Evolutionary conservation across 2,329 filamentous ascomycete species (phyloP).

Genomic region (Aspergillus unguis): DNA sequence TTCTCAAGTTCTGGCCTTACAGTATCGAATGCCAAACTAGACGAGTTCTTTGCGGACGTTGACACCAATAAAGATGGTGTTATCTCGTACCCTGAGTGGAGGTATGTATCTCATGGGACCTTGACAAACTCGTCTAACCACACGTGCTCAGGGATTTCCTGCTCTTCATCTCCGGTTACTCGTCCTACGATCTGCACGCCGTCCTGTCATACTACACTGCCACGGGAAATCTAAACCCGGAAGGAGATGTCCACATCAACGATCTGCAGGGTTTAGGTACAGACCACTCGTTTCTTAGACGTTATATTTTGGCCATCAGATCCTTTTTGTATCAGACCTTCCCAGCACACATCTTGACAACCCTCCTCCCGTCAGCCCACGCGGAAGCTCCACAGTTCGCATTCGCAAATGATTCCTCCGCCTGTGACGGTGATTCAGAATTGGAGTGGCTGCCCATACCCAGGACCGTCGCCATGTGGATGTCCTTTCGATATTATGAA

Average conservation of each 20-base stretch:
- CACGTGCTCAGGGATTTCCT: slow-evolving; percentile 71
- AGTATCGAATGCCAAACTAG: slow-evolving; percentile 72
- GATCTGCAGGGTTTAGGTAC: slow-evolving; percentile 94
- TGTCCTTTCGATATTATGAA: slow-evolving; percentile 44
- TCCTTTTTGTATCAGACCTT: slow-evolving; percentile 36
- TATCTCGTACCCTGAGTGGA: slow-evolving; percentile 94
- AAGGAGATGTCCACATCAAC: slow-evolving; percentile 92
- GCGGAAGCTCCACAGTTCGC: slow-evolving; percentile 30
- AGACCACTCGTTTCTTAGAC: slow-evolving; percentile 41
- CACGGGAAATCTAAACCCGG: slow-evolving; percentile 81
- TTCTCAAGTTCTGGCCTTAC: slow-evolving; percentile 75
- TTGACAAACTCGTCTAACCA: slow-evolving; percentile 7
- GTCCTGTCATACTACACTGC: slow-evolving; percentile 90
- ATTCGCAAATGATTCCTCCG: slow-evolving; percentile 28
- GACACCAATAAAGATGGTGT: slow-evolving; percentile 82
- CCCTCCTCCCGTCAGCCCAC: slow-evolving; percentile 31
- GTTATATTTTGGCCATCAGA: slow-evolving; percentile 32
- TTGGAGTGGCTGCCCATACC: slow-evolving; percentile 43
- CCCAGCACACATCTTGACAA: slow-evolving; percentile 32
- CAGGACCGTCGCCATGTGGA: slow-evolving; percentile 42
- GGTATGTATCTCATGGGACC: slow-evolving; percentile 54
- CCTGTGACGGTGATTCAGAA: slow-evolving; percentile 36
- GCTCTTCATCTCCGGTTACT: slow-evolving; percentile 73
- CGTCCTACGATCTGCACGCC: slow-evolving; percentile 63
- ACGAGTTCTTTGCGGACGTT: slow-evolving; percentile 84